Evolutionary conservation across 2,329 filamentous ascomycete genomes (phyloP).

Genomic region (Chaetomiaceae sp.): DNA sequence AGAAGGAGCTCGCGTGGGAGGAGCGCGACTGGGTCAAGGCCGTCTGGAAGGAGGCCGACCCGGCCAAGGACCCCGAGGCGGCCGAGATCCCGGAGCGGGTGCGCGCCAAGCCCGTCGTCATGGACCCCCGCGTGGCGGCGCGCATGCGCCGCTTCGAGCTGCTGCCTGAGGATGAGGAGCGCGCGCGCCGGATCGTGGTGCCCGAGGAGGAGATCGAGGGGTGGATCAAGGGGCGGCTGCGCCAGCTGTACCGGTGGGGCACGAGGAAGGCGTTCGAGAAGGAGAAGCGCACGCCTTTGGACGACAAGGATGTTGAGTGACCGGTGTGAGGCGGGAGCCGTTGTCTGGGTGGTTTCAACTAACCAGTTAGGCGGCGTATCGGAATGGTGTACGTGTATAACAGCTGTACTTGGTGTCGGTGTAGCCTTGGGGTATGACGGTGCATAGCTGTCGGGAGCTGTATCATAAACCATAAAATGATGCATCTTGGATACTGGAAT

Average conservation of each 20-base stretch:
- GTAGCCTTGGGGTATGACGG: constrained; percentile 5
- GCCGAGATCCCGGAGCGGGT: constrained; percentile 56
- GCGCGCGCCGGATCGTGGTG: constrained; percentile 55
- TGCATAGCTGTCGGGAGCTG: constrained; percentile 3
- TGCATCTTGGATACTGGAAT: background rate
- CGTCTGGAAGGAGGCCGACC: constrained; percentile 38
- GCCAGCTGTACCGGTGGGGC: constrained; percentile 48
- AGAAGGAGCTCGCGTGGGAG: constrained; percentile 51
- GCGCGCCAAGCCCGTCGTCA: constrained; percentile 66
- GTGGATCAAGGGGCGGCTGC: constrained; percentile 56
- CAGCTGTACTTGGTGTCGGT: background rate
- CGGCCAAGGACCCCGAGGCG: constrained; percentile 21
- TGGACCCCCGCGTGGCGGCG: constrained; percentile 68
- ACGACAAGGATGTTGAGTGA: constrained; percentile 21
- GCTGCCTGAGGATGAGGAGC: constrained; percentile 60
- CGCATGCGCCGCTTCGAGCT: constrained; percentile 79
- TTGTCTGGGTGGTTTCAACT: background rate
- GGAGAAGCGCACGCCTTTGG: constrained; percentile 29
- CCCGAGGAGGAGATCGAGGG: constrained; percentile 65
- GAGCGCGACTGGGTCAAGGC: constrained; percentile 35
- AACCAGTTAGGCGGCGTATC: background rate
- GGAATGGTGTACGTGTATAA: constrained; percentile 8
- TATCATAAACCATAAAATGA: constrained; percentile 4
- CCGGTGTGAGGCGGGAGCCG: background rate
- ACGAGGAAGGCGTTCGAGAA: constrained; percentile 37